Conservation (phyloP, 768 basidiomycete genomes). For the Hypholoma sublateritium region DNA sequence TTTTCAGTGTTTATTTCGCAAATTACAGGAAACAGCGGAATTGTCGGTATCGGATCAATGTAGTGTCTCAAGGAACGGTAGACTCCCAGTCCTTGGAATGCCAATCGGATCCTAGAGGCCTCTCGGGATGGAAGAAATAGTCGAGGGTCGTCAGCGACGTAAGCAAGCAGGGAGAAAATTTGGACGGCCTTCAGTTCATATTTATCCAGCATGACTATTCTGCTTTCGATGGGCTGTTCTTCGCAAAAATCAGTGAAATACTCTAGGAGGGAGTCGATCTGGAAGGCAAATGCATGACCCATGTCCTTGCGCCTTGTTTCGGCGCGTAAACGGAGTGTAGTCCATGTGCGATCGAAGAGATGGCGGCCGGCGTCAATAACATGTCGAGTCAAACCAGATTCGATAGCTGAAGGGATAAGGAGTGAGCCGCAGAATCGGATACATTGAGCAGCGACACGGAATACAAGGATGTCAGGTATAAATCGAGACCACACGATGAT, state of each 20-base stretch:
- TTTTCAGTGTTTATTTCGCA: neutral
- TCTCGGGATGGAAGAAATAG: neutral
- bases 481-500: constrained; percentile 3
- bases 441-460: constrained; percentile 1
- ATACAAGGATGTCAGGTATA: constrained; percentile 1
- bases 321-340: neutral
- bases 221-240: neutral
- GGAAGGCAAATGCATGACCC: neutral
- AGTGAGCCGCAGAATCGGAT: constrained; percentile 5
- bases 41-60: neutral
- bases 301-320: constrained; percentile 1
- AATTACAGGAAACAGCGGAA: neutral
- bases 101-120: neutral
- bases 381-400: neutral
- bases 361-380: neutral
- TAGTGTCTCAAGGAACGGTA: neutral
- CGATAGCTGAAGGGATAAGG: neutral
- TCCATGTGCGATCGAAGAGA: constrained; percentile 1
- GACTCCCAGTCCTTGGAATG: neutral
- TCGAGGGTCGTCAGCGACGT: neutral
- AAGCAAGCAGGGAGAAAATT: neutral
- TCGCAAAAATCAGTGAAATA: constrained; percentile 1
- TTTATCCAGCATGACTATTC: neutral
- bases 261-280: neutral
- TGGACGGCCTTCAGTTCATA: constrained; percentile 3